Conservation (phyloP, 1,284 basidiomycete species). For the Kwoniella shivajii region DNA sequence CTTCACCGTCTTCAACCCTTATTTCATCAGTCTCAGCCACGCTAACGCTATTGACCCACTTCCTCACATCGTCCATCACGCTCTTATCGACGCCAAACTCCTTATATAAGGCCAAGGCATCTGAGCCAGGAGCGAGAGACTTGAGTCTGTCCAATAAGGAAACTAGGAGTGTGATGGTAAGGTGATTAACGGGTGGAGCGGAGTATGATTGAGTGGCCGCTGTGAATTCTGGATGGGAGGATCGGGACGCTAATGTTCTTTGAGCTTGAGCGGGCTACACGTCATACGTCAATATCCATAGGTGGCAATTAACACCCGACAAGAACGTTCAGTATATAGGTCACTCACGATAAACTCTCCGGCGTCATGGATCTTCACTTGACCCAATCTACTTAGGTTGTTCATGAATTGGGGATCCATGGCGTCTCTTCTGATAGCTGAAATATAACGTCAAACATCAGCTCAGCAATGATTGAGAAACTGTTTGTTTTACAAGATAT, state of each 20-base stretch:
- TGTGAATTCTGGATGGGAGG: constrained; percentile 10
- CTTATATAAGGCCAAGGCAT: constrained; percentile 52
- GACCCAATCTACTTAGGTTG: constrained; percentile 70
- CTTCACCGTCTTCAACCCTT: constrained; percentile 63
- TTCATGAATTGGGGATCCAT: constrained; percentile 74
- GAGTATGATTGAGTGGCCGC: constrained; percentile 55
- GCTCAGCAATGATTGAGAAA: no score
- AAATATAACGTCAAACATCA: no score
- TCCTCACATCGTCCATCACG: constrained; percentile 62
- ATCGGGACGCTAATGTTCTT: constrained; percentile 45
- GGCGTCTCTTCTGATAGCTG: constrained; percentile 69
- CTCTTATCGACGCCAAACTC: constrained; percentile 64
- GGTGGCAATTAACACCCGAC: constrained; percentile 28
- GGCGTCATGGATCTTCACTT: constrained; percentile 68
- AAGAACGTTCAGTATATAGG: constrained; percentile 14
- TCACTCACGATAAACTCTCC: constrained; percentile 61
- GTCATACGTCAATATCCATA: constrained; percentile 20
- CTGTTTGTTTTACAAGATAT: no score
- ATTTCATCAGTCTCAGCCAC: constrained; percentile 61
- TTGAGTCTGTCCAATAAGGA: constrained; percentile 71
- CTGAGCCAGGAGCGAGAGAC: constrained; percentile 54
- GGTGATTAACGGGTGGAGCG: constrained; percentile 57
- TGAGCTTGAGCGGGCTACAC: constrained; percentile 43
- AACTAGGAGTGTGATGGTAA: constrained; percentile 63
- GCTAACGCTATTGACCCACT: constrained; percentile 71